phyloP scores from a whole-genome alignment of 2,329 filamentous ascomycete genomes.

The Cladophialophora bantiana region DNA sequence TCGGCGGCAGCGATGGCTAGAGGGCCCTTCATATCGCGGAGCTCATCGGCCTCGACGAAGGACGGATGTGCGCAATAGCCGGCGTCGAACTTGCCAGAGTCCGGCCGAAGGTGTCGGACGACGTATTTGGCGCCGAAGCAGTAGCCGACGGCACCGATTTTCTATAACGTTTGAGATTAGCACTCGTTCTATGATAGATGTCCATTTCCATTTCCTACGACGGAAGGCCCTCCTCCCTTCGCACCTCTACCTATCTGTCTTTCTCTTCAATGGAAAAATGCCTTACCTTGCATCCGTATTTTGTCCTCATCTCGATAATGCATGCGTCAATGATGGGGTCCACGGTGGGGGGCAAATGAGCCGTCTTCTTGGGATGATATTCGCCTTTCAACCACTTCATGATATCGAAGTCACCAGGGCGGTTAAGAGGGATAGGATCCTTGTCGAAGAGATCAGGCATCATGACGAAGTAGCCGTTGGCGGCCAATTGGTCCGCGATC shows the following conservation, averaged over 20 bases:
- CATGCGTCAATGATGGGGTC: conserved; percentile 61
- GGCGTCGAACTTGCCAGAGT: conserved; percentile 66
- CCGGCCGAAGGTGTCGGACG: conserved; percentile 68
- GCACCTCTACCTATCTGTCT: not conserved
- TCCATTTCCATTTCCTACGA: not conserved
- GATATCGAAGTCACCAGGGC: conserved; percentile 58
- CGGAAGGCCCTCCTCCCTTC: not conserved
- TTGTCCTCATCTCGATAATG: conserved; percentile 49
- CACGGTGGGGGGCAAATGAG: conserved; percentile 53
- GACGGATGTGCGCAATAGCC: conserved; percentile 80
- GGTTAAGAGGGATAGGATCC: conserved; percentile 66
- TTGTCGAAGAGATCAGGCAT: conserved; percentile 73
- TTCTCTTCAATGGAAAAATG: not conserved
- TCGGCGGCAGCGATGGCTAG: conserved; percentile 71
- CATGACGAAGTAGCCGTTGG: conserved; percentile 73
- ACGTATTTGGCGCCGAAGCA: conserved; percentile 64
- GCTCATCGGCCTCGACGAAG: conserved; percentile 73
- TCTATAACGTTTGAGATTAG: conserved; percentile 30
- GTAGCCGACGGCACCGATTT: conserved; percentile 44
- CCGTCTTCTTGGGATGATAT: conserved; percentile 38
- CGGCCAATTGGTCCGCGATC: conserved; percentile 76
- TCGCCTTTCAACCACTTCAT: conserved; percentile 56
- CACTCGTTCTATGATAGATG: not conserved
- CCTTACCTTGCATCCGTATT: conserved; percentile 41
- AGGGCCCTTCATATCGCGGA: conserved; percentile 70